These are phyloP conservation scores for Stenogyne calaminthoides DNA, from an alignment of 305 asterid genomes.

Conservation along the genomic window DNA sequence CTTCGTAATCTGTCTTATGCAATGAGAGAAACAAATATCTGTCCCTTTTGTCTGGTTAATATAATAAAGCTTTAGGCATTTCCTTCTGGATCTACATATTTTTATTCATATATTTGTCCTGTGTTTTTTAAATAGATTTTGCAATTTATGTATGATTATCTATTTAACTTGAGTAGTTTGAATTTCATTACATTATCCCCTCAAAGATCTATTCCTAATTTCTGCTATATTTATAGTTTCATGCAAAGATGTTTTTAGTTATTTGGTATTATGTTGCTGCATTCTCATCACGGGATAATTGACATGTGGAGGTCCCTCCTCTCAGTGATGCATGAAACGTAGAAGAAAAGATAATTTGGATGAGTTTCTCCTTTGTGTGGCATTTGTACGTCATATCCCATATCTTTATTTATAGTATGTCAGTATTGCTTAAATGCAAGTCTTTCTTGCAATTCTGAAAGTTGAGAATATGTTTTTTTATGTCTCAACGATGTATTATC, in stretches of 20 bases:
- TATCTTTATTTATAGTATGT: not conserved
- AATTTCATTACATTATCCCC: not conserved
- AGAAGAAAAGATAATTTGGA: not conserved
- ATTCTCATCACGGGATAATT: not conserved
- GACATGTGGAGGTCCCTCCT: not conserved
- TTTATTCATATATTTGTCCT: not conserved
- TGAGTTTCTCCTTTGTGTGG: not conserved
- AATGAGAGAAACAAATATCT: not conserved
- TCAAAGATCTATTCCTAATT: not conserved
- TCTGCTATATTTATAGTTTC: not conserved
- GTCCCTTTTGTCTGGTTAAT: not conserved
- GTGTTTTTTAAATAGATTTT: not conserved
- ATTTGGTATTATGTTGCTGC: constrained; percentile 3
- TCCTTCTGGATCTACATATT: not conserved
- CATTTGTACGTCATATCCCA: not conserved
- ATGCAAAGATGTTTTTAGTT: not conserved
- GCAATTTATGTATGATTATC: not conserved
- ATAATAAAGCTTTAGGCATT: not conserved
- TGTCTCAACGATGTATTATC: not conserved
- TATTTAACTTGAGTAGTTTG: not conserved
- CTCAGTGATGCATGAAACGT: not conserved
- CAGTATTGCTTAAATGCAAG: not conserved
- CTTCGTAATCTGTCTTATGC: not conserved
- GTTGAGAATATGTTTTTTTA: not conserved
- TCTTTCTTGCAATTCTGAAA: not conserved